These are phyloP conservation scores for Nemania sp. DNA, from an alignment of 2,329 filamentous ascomycete genomes.

Conservation along the genomic window DNA sequence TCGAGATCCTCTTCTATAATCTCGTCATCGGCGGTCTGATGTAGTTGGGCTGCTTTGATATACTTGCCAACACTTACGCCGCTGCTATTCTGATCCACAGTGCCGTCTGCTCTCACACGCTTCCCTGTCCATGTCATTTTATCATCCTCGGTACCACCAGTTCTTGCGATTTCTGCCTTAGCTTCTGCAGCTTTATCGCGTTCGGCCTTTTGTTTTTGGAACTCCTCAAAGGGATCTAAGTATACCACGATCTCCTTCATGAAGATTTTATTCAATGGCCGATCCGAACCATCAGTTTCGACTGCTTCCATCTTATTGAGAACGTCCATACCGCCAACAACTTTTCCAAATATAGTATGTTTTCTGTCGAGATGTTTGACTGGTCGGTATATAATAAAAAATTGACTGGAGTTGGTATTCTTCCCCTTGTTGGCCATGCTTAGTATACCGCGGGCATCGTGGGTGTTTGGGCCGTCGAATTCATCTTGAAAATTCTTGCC, in stretches of 20 bases:
- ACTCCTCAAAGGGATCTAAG: constrained; percentile 95
- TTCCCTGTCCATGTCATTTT: constrained; percentile 97
- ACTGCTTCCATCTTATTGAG: constrained; percentile 82
- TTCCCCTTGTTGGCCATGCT: constrained; percentile 99
- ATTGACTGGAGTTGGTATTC: constrained; percentile 95
- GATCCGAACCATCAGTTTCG: constrained; percentile 78
- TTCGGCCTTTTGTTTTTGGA: constrained; percentile 78
- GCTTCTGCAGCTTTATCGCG: constrained; percentile 68
- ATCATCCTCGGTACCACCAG: constrained; percentile 86
- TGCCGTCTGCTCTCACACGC: constrained; percentile 77
- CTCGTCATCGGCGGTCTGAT: constrained; percentile 63
- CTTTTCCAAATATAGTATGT: constrained; percentile 93
- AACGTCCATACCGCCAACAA: constrained; percentile 80
- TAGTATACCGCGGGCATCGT: constrained; percentile 81
- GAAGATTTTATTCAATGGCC: constrained; percentile 80
- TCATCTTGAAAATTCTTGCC: constrained; percentile 95
- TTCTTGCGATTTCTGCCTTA: constrained; percentile 70
- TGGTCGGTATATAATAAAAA: constrained; percentile 90
- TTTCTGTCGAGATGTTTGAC: constrained; percentile 91
- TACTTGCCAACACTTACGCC: constrained; percentile 80
- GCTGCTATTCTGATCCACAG: constrained; percentile 59
- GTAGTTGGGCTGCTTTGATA: constrained; percentile 69
- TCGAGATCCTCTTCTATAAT: constrained; percentile 71
- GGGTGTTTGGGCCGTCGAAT: constrained; percentile 88
- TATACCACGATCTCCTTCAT: constrained; percentile 89